A percentile compares a stretch with the other conserved stretches of the same genome.
phyloP scores from a whole-genome alignment of 768 basidiomycete species.

The Naganishia friedmannii region DNA sequence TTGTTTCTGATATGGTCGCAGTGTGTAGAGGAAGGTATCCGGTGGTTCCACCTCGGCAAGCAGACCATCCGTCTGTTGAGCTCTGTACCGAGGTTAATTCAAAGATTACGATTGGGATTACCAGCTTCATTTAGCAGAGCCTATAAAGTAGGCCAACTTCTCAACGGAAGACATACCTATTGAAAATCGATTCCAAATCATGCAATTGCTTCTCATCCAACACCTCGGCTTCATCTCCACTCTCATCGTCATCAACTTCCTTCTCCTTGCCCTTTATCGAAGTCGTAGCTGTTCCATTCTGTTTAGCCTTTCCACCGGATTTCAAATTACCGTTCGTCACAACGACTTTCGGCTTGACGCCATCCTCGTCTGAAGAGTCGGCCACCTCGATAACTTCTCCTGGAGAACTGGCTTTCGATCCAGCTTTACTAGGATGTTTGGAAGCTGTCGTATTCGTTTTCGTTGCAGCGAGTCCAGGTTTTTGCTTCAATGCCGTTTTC shows the following conservation, averaged over 20 bases:
- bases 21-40: slow-evolving; percentile 67
- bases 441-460: neutral
- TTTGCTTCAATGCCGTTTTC: slow-evolving; percentile 53
- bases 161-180: slow-evolving; percentile 58
- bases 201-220: slow-evolving; percentile 75
- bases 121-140: neutral
- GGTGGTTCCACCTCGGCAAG: slow-evolving; percentile 80
- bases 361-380: slow-evolving; percentile 14
- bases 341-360: neutral
- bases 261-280: slow-evolving; percentile 42
- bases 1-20: slow-evolving; percentile 90
- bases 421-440: slow-evolving; percentile 42
- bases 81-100: slow-evolving; percentile 56
- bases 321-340: neutral
- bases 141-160: neutral
- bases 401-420: slow-evolving; percentile 45
- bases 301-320: slow-evolving; percentile 18
- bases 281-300: slow-evolving; percentile 37
- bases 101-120: neutral
- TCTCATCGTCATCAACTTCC: slow-evolving; percentile 72
- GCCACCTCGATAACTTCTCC: slow-evolving; percentile 52
- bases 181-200: slow-evolving; percentile 65
- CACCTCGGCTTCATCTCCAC: slow-evolving; percentile 70
- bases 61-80: slow-evolving; percentile 71
- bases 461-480: slow-evolving; percentile 29